Conservation (phyloP, 2,329 filamentous ascomycete species). For the Penicillium brevicompactum region DNA sequence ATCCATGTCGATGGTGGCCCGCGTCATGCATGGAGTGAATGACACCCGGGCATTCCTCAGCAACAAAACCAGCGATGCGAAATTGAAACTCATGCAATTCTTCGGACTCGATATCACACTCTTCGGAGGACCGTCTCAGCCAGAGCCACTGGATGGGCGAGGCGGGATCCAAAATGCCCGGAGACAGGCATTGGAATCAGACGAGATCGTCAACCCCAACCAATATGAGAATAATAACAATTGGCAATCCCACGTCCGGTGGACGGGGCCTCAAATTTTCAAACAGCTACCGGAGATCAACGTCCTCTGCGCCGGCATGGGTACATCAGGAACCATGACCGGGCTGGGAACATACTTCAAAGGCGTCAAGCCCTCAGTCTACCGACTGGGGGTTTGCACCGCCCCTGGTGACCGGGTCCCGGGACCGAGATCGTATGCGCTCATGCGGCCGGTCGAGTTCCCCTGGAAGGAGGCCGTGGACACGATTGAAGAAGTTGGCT, state of each 20-base stretch:
- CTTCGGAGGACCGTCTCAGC: conserved; percentile 62
- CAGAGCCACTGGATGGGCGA: conserved; percentile 56
- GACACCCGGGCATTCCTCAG: conserved; percentile 59
- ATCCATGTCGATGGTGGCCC: conserved; percentile 59
- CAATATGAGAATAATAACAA: conserved; percentile 58
- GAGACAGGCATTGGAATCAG: conserved; percentile 45
- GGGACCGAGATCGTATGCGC: conserved; percentile 57
- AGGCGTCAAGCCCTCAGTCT: conserved; percentile 45
- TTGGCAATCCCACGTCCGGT: conserved; percentile 53
- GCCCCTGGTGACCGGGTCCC: conserved; percentile 60
- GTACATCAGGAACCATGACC: conserved; percentile 57
- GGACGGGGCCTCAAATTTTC: conserved; percentile 63
- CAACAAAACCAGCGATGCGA: conserved; percentile 60
- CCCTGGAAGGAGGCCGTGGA: conserved; percentile 62
- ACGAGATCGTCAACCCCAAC: conserved; percentile 54
- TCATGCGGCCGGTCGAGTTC: conserved; percentile 56
- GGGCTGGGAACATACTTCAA: conserved; percentile 56
- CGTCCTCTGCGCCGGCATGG: conserved; percentile 60
- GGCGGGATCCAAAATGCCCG: conserved; percentile 57
- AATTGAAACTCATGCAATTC: conserved; percentile 60
- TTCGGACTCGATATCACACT: conserved; percentile 61
- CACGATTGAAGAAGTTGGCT: conserved; percentile 59
- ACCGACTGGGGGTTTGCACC: conserved; percentile 54
- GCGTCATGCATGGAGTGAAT: conserved; percentile 54
- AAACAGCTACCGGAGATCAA: conserved; percentile 60